Evolutionary conservation across 306 rosid genomes (phyloP).

Genomic region (barrel medic (Medicago truncatula)): DNA sequence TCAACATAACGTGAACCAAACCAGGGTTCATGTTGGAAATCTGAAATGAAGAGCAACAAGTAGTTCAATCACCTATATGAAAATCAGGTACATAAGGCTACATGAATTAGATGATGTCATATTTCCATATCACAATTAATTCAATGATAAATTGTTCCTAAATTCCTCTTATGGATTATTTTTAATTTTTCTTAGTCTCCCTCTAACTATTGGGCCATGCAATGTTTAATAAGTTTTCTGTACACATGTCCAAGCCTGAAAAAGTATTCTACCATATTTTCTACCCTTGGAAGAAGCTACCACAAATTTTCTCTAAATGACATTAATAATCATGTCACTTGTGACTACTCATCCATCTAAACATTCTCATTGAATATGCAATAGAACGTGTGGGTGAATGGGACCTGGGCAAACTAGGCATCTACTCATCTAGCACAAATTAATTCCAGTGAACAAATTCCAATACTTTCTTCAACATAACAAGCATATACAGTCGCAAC

Average conservation of each 20-base stretch:
- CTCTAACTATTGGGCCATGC: background rate
- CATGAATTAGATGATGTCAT: background rate
- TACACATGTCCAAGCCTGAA: background rate
- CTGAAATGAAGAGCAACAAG: slow-evolving; percentile 54
- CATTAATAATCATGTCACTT: background rate
- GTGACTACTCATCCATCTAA: background rate
- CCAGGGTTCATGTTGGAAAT: slow-evolving; percentile 81
- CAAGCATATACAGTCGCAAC: slow-evolving; percentile 1
- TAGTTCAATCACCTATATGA: slow-evolving; percentile 36
- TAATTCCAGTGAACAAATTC: slow-evolving; percentile 28
- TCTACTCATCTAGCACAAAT: background rate
- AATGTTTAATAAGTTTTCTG: background rate
- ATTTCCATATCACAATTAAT: background rate
- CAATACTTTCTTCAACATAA: slow-evolving; percentile 28
- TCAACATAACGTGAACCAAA: slow-evolving; percentile 79
- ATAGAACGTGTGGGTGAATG: background rate
- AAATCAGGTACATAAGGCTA: background rate
- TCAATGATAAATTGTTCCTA: background rate
- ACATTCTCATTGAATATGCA: background rate
- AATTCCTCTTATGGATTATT: background rate
- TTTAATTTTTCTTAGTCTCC: background rate
- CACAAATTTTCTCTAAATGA: background rate
- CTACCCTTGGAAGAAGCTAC: background rate
- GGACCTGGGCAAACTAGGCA: background rate
- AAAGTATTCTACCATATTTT: background rate